Evolutionary conservation across 2,329 filamentous ascomycete species (phyloP).

Genomic region (Paracoccidioides brasiliensis): DNA sequence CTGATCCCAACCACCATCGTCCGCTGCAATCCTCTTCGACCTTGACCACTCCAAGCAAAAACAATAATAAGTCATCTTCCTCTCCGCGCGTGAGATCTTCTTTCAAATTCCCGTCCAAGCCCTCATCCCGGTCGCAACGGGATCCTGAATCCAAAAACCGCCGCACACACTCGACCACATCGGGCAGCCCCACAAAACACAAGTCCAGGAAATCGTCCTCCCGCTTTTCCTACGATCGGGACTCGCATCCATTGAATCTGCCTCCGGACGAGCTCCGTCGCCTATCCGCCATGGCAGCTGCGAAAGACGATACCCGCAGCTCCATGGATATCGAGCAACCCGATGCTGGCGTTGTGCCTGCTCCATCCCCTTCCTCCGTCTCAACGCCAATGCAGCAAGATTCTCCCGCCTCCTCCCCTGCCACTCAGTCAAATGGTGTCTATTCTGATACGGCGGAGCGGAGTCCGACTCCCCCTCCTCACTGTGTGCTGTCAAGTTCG

Average conservation of each 20-base stretch:
- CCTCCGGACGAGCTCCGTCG: constrained; percentile 78
- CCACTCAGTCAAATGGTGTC: constrained; percentile 23
- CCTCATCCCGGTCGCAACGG: constrained; percentile 11
- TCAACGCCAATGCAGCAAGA: constrained; percentile 18
- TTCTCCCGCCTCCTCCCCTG: constrained; percentile 15
- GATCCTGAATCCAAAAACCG: constrained; percentile 14
- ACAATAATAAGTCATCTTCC: constrained; percentile 8
- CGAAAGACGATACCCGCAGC: constrained; percentile 36
- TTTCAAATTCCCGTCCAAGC: constrained; percentile 11
- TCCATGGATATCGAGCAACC: constrained; percentile 71
- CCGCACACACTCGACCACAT: constrained; percentile 17
- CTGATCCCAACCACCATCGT: background rate
- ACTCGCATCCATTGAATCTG: constrained; percentile 79
- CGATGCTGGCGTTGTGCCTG: constrained; percentile 29
- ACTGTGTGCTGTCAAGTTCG: constrained; percentile 36
- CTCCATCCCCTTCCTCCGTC: constrained; percentile 23
- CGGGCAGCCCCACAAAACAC: constrained; percentile 2
- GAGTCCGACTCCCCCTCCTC: constrained; percentile 35
- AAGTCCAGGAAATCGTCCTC: constrained; percentile 6
- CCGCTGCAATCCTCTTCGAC: constrained; percentile 7
- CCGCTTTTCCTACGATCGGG: constrained; percentile 29
- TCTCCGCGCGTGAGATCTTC: constrained; percentile 2
- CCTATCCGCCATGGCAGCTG: constrained; percentile 46
- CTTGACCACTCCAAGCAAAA: background rate
- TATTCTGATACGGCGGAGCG: constrained; percentile 22